A percentile compares a stretch with the other conserved stretches of the same genome.
Conservation (phyloP, 169 alveolate genomes). For the Condylostoma magnum region DNA sequence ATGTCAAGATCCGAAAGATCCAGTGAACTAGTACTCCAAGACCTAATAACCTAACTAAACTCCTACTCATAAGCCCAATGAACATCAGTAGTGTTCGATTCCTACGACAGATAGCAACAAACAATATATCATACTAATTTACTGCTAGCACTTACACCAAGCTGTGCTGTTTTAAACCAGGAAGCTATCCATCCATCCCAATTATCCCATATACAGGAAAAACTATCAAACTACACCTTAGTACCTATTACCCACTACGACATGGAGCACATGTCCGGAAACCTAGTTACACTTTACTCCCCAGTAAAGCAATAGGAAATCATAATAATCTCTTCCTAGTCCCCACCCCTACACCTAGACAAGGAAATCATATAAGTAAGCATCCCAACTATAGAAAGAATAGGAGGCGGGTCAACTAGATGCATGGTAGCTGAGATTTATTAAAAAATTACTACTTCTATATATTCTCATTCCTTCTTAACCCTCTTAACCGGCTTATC, state of each 20-base stretch:
- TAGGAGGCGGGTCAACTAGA: slow-evolving; percentile 26
- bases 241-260: slow-evolving; percentile 1
- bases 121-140: slow-evolving; percentile 42
- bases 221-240: neutral
- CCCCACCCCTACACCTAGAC: neutral
- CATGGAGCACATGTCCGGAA: slow-evolving; percentile 4
- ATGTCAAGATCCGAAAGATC: slow-evolving; percentile 30
- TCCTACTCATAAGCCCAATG: neutral
- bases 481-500: too few species aligned
- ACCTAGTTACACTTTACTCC: neutral
- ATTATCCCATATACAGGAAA: neutral
- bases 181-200: neutral
- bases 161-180: slow-evolving; percentile 17
- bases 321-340: neutral
- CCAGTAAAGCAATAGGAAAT: neutral
- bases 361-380: neutral
- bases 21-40: slow-evolving; percentile 28
- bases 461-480: too few species aligned
- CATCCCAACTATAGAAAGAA: neutral
- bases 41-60: slow-evolving; percentile 13
- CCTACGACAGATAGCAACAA: slow-evolving; percentile 23
- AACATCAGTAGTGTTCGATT: neutral
- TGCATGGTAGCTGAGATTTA: slow-evolving; percentile 25
- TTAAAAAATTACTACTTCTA: neutral
- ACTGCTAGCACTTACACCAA: slow-evolving; percentile 29